Conservation (phyloP, 208 protist species). For the Angomonas deanei region DNA sequence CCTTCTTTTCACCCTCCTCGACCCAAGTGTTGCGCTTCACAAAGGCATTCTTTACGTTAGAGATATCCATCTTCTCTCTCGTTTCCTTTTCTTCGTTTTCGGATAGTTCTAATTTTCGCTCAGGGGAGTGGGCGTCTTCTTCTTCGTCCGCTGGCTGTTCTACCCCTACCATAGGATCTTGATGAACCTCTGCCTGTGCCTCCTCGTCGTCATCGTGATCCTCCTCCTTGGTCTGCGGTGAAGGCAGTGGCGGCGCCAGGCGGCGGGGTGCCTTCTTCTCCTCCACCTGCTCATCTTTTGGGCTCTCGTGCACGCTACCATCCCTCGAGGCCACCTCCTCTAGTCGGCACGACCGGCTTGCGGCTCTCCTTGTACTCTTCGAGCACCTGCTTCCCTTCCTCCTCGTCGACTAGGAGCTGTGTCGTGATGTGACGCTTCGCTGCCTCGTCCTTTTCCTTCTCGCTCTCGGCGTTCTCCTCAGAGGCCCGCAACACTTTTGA, state of each 20-base stretch:
- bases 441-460: background rate
- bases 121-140: too few relatives aligned
- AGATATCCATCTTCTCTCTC: background rate
- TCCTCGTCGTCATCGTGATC: background rate
- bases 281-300: background rate
- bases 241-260: conserved; percentile 16
- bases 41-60: background rate
- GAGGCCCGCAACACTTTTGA: background rate
- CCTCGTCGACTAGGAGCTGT: conserved; percentile 8
- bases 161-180: background rate
- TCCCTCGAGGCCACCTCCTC: background rate
- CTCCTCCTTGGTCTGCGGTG: conserved; percentile 7
- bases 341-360: background rate
- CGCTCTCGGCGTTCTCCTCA: background rate
- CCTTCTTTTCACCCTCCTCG: background rate
- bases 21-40: background rate
- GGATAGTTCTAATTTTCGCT: too few relatives aligned
- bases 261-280: conserved; percentile 9
- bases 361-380: background rate
- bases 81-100: background rate
- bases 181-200: background rate
- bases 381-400: conserved; percentile 12
- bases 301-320: background rate
- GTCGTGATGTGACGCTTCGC: conserved; percentile 1
- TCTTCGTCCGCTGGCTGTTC: background rate